A percentile compares a stretch with the other conserved stretches of the same genome.
Evolutionary conservation across 179 eudicot species (phyloP).

Genomic region (Drosera spatulata): DNA sequence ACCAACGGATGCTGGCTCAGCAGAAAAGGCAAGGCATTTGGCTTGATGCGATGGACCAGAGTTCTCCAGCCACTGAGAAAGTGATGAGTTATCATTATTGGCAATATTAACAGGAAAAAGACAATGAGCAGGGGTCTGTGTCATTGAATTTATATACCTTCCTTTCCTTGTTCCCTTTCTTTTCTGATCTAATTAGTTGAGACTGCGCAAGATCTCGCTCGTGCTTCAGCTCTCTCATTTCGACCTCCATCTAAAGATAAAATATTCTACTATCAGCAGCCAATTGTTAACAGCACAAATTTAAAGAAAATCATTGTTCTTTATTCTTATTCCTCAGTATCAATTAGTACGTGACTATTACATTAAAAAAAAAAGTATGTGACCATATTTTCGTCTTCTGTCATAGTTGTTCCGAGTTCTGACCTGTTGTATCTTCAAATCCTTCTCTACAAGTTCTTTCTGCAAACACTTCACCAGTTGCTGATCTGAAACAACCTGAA

Average conservation of each 20-base stretch:
- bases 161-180: conserved; percentile 52
- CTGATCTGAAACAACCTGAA: conserved; percentile 78
- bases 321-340: not conserved
- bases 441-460: conserved; percentile 81
- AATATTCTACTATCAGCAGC: not conserved
- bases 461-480: conserved; percentile 78
- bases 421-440: conserved; percentile 71
- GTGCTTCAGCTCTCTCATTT: conserved; percentile 75
- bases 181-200: conserved; percentile 58
- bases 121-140: not conserved
- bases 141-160: conserved; percentile 32
- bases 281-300: no score
- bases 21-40: conserved; percentile 53
- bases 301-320: not conserved
- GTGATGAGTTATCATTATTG: not conserved
- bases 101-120: not conserved
- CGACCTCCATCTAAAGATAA: conserved; percentile 60
- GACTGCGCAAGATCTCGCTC: conserved; percentile 62
- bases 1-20: conserved; percentile 18
- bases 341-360: not conserved
- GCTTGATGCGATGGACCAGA: conserved; percentile 51
- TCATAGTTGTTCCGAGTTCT: conserved; percentile 7
- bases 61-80: conserved; percentile 41
- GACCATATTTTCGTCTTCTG: not conserved
- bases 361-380: not conserved